Base-by-base conservation (phyloP, 768 basidiomycete species). In the Xerocomellus dryophilus region DNA sequence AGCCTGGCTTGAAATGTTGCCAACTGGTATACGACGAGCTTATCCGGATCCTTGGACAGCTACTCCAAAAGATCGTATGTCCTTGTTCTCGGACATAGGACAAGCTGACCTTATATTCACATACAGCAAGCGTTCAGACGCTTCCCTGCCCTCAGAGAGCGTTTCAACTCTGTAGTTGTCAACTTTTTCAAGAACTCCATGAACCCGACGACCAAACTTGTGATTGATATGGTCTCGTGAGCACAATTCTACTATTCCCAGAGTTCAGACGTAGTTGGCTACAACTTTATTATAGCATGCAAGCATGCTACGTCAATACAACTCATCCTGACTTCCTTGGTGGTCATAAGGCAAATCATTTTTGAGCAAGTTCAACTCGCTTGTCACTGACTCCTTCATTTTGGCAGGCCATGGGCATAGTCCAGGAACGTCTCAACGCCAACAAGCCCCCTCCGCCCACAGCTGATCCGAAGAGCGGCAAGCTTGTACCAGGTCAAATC, bases 291-390 rank as follows among this genome's bases (percentile, higher is more conserved):
- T 20, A 38, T 53, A 93, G 90, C 34, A 98, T 98, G 94, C 96
- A 98, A 76, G 93, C 95, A 35, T 96, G 93, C 70, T 99, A 98
- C 69, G 88, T 99, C 65, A 99, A 99, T 75, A 98, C 97, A 14
- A 98, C 96, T 1, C 97, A 99, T 69, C 97, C 97, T 2, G 97
- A 99, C 74, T 98, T 99, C 76, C 82, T 99, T 67, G 90, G 85
- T 57, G 97, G 97, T 21, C 96, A 99, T 75, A 94, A 88, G 75
- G 88, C 80, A 50, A 36, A 65, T 64, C 17, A 9, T 42, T 31
- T 53, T 52, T 7, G 41, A 39, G 8, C 21, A 21, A 12, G 41
- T 43, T 43, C 17, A 21, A 18, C 25, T 17, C 18, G 4, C 39
- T 9, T 35, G 36, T 32, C 36, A 43, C 51, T 50, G 42, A 55